Evolutionary conservation across 495 filamentous ascomycete genomes (phyloP).

Genomic region (Letharia columbiana): DNA sequence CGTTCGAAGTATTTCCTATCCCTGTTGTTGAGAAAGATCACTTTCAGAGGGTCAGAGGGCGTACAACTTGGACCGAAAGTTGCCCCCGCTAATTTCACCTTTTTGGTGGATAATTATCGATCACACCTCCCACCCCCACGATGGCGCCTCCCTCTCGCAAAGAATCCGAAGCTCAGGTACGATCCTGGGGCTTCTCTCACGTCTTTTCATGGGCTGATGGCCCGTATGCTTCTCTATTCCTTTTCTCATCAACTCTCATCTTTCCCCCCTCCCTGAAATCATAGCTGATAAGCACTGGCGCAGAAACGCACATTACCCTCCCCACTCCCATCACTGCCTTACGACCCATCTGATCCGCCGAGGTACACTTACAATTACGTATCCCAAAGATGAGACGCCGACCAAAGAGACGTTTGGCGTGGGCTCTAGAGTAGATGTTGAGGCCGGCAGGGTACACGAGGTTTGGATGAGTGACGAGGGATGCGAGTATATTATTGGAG

Average conservation of each 20-base stretch:
- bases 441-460: conserved; percentile 62
- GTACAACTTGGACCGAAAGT: neutral
- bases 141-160: conserved; percentile 27
- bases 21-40: no score
- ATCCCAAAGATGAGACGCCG: conserved; percentile 54
- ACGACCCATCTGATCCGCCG: conserved; percentile 72
- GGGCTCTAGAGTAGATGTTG: conserved; percentile 69
- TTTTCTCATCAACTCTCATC: neutral
- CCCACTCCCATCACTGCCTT: conserved; percentile 59
- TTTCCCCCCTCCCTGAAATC: neutral
- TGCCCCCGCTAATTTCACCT: neutral
- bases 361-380: conserved; percentile 63
- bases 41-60: no score
- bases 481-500: conserved; percentile 81
- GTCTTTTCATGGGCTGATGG: conserved; percentile 79
- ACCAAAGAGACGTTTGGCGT: conserved; percentile 59
- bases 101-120: neutral
- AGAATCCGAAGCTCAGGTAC: conserved; percentile 57
- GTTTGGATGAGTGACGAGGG: conserved; percentile 74
- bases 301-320: conserved; percentile 64
- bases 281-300: neutral
- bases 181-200: conserved; percentile 64
- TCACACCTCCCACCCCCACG: neutral
- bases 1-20: no score
- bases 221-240: conserved; percentile 40